phyloP scores from a whole-genome alignment of 768 basidiomycete genomes.

The Termitomyces sp. region DNA sequence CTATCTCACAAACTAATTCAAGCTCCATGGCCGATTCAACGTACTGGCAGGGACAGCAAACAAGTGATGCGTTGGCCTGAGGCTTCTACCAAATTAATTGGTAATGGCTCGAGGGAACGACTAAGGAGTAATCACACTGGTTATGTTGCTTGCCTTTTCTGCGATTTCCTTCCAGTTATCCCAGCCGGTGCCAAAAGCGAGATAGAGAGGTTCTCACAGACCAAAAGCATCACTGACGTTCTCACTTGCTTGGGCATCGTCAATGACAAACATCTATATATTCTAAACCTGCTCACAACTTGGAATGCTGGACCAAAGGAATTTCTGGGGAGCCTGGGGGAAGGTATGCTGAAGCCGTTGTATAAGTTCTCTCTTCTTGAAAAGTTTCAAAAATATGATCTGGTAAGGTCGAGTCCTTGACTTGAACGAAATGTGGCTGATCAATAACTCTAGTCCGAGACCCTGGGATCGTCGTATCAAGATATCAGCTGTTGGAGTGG shows the following conservation, averaged over 20 bases:
- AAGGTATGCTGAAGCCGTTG: neutral
- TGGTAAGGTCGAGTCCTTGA: neutral
- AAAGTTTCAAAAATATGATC: neutral
- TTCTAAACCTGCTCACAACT: neutral
- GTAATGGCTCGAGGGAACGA: neutral
- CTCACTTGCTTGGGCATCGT: conserved; percentile 1
- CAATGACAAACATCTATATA: neutral
- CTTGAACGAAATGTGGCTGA: neutral
- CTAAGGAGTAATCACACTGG: neutral
- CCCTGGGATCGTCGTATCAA: neutral
- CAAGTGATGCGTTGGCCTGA: too few relatives aligned
- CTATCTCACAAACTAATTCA: neutral
- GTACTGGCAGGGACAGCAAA: too few relatives aligned
- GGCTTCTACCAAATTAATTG: neutral
- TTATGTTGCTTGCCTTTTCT: neutral
- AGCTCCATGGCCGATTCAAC: neutral
- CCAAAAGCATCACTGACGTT: neutral
- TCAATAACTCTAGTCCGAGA: neutral
- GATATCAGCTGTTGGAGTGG: neutral
- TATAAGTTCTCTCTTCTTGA: neutral
- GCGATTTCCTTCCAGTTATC: neutral
- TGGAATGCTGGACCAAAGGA: neutral
- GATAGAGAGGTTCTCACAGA: neutral
- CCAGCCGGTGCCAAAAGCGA: neutral
- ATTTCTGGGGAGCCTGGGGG: neutral